Percentiles rank a stretch among this genome's conserved stretches.
phyloP scores from a whole-genome alignment of 2,329 filamentous ascomycete species.

The Ambrosiella cleistominuta region DNA sequence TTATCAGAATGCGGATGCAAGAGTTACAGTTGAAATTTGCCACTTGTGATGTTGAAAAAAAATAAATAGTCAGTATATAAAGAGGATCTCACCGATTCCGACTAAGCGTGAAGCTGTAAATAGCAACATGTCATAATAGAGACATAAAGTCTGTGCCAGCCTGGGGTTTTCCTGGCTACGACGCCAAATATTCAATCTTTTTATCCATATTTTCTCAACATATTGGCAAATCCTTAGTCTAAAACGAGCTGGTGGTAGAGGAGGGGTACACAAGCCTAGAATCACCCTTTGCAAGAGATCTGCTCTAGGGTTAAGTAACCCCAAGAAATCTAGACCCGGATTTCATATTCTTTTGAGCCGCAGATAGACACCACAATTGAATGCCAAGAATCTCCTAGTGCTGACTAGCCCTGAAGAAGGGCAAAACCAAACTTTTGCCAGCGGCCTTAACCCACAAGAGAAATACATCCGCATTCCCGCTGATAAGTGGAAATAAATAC shows the following conservation, averaged over 20 bases:
- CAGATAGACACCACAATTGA: background rate
- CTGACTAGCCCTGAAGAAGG: too few species aligned
- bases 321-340: background rate
- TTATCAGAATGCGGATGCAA: background rate
- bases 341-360: background rate
- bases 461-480: too few species aligned
- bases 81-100: too few species aligned
- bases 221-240: too few species aligned
- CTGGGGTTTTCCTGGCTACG: too few species aligned
- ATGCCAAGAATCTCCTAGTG: background rate
- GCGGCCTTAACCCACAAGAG: too few species aligned
- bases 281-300: background rate
- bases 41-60: background rate
- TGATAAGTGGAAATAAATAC: background rate
- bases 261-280: background rate
- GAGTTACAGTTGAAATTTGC: background rate
- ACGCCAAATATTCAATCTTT: too few species aligned
- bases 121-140: background rate
- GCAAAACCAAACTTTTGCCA: too few species aligned
- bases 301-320: background rate
- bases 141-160: too few species aligned
- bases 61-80: background rate
- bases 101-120: background rate
- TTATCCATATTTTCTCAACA: too few species aligned
- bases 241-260: background rate